phyloP scores from a whole-genome alignment of 2,329 filamentous ascomycete genomes.

The Sporothrix brasiliensis region DNA sequence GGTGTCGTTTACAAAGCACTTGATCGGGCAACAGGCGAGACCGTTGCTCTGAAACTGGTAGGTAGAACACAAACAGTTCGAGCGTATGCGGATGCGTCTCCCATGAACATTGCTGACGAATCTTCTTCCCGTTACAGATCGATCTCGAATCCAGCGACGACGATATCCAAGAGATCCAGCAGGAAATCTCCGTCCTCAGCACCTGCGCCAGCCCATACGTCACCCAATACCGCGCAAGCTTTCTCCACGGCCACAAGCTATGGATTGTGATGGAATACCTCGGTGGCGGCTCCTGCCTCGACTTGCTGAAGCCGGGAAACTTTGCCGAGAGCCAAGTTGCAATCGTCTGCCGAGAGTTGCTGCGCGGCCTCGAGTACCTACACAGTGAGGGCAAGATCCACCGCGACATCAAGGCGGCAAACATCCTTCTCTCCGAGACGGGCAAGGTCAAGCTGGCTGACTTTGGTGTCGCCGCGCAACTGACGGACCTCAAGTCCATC shows the following conservation, averaged over 20 bases:
- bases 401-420: constrained; percentile 94
- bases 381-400: constrained; percentile 95
- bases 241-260: constrained; percentile 92
- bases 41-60: constrained; percentile 96
- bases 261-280: constrained; percentile 99
- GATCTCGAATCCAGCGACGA: constrained; percentile 98
- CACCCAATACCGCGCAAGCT: constrained; percentile 95
- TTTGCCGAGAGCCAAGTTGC: constrained; percentile 91
- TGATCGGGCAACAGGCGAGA: constrained; percentile 84
- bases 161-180: constrained; percentile 96
- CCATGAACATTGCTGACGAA: background rate
- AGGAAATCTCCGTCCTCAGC: constrained; percentile 92
- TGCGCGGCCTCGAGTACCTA: constrained; percentile 88
- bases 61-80: constrained; percentile 42
- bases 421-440: constrained; percentile 85
- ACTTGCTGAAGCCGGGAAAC: constrained; percentile 86
- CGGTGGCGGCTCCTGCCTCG: constrained; percentile 91
- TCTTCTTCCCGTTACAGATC: constrained; percentile 62
- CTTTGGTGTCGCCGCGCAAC: constrained; percentile 93
- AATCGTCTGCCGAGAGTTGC: constrained; percentile 88
- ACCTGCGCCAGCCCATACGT: constrained; percentile 93
- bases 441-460: constrained; percentile 96
- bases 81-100: background rate
- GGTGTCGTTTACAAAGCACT: constrained; percentile 97
- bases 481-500: constrained; percentile 97